phyloP scores from a whole-genome alignment of 1,284 basidiomycete species.

The Ganoderma leucocontextum region DNA sequence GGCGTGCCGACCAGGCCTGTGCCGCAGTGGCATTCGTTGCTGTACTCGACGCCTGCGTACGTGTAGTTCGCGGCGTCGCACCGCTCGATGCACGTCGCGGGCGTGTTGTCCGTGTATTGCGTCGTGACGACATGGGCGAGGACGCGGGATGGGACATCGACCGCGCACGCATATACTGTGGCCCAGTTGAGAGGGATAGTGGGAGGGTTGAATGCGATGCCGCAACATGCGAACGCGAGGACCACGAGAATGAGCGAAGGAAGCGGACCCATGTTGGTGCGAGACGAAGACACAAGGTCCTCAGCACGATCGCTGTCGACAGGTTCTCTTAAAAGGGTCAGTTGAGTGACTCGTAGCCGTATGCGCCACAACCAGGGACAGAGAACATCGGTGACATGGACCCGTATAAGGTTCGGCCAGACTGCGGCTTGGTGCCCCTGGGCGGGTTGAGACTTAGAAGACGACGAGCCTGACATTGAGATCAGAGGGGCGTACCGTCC shows the following conservation, averaged over 20 bases:
- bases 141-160: constrained; percentile 31
- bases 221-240: neutral
- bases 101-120: constrained; percentile 32
- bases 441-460: neutral
- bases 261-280: neutral
- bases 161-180: constrained; percentile 24
- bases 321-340: neutral
- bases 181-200: constrained; percentile 31
- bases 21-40: constrained; percentile 38
- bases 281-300: neutral
- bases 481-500: neutral
- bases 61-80: constrained; percentile 32
- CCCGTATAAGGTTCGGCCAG: neutral
- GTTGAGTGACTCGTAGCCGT: neutral
- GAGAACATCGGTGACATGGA: neutral
- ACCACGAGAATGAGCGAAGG: neutral
- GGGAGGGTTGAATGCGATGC: constrained; percentile 15
- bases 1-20: constrained; percentile 29
- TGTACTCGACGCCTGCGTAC: constrained; percentile 38
- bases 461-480: neutral
- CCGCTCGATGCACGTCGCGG: constrained; percentile 31
- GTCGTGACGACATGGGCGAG: constrained; percentile 28
- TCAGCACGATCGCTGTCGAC: neutral
- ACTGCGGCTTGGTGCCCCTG: neutral
- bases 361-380: neutral